Base-by-base conservation (phyloP, 441 rosid species). In the Pelargonium citronellum region DNA sequence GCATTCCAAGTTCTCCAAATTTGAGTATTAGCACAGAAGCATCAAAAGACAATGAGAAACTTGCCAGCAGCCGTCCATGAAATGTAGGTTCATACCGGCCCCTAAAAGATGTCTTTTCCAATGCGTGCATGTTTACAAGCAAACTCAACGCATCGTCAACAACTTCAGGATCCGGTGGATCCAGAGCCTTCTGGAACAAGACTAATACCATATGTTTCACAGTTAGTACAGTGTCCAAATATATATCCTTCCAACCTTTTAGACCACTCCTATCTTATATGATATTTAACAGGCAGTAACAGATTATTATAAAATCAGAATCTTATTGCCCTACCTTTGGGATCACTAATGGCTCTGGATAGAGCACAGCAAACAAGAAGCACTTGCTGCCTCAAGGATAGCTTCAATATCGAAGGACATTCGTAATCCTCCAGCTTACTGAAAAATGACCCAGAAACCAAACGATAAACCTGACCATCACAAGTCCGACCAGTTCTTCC, bases 401-500 rank as follows among this genome's bases (percentile, higher is more conserved):
- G 73, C 82, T 73, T 87, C 74, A 86, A 79, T 73, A 94, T 88
- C 70, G 92, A 82, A 7, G 97, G 96, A 78, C 86, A 66, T 76
- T 94, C 98, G 71, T 77, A 46, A 44, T 88, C 92, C 75, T 86
- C 84, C 69, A 94, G 84, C 77, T 84, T 69, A 76, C 67, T 79
- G 81, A 84, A 94, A 81, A 90, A 90, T 69, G 96, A 85, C 70
- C 88, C 77, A 12, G 97, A 86, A 69, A 94, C 95, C 86, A 94
- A 83, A 74, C 95, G 88, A 83, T 90, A 94, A 64, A 90, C 84
- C 81, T 89, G 89, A 71, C 98, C 98, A 79, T 94, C 92, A 79
- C 98, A 94, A 62, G 96, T 94, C 78, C 96, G 86, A 63, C 98
- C 98, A 63, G 98, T 94, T 84, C 98, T 87, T 75, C 97, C 98